Percentiles rank a stretch among this genome's conserved stretches.
phyloP scores from a whole-genome alignment of 371 early-diverging fungal species.

The Actinomortierella ambigua region DNA sequence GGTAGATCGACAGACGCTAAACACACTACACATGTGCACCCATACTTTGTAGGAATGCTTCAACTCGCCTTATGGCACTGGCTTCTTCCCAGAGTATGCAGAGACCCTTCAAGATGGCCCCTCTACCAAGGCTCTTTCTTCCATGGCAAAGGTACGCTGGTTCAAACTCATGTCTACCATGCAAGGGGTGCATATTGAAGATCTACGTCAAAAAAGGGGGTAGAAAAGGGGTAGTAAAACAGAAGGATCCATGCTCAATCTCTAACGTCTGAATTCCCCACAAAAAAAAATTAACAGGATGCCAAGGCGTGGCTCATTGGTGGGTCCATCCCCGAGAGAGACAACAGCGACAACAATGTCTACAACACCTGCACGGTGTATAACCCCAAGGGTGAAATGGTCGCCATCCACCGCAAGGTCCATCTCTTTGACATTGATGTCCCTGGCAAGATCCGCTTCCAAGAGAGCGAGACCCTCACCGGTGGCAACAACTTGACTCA shows the following conservation, averaged over 20 bases:
- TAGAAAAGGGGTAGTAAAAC: no score
- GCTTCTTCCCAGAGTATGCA: constrained; percentile 83
- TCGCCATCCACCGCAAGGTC: constrained; percentile 78
- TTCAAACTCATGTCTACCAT: no score
- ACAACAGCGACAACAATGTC: constrained; percentile 57
- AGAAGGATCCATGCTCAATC: neutral
- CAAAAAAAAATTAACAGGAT: constrained; percentile 51
- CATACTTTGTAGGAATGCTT: constrained; percentile 79
- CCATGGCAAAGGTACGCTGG: constrained; percentile 73
- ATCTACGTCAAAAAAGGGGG: no score
- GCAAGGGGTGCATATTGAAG: no score
- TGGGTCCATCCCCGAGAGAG: constrained; percentile 92
- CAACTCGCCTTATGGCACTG: constrained; percentile 94
- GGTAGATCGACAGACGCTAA: neutral
- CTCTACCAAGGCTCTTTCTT: constrained; percentile 68
- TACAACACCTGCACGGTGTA: constrained; percentile 94
- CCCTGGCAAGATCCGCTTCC: constrained; percentile 89
- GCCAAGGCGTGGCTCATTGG: constrained; percentile 80
- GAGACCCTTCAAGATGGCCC: constrained; percentile 65
- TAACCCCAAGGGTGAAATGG: constrained; percentile 73
- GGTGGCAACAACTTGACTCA: constrained; percentile 77
- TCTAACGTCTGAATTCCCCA: neutral
- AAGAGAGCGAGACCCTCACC: constrained; percentile 87
- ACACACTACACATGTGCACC: neutral
- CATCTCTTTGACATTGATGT: constrained; percentile 97